These are phyloP conservation scores for Peziza echinospora DNA, from an alignment of 495 filamentous ascomycete genomes.

Conservation along the genomic window DNA sequence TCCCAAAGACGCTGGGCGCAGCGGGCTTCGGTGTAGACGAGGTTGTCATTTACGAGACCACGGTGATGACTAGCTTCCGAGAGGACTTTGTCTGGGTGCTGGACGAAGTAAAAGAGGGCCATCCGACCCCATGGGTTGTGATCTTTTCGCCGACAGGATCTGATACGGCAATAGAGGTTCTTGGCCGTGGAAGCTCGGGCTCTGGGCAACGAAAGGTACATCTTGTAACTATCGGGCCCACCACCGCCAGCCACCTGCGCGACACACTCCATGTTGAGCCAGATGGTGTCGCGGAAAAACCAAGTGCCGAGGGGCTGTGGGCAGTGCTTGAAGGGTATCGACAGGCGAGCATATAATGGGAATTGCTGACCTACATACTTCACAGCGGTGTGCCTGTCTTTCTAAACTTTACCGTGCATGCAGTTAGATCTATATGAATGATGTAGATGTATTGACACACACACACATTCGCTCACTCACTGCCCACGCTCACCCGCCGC, in stretches of 20 bases:
- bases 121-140: conserved; percentile 48
- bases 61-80: conserved; percentile 52
- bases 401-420: too few relatives aligned
- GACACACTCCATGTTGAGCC: conserved; percentile 46
- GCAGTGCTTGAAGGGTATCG: conserved; percentile 40
- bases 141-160: conserved; percentile 65
- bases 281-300: conserved; percentile 62
- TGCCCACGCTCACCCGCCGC: too few relatives aligned
- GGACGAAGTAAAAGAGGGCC: conserved; percentile 20
- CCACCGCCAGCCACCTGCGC: conserved; percentile 55
- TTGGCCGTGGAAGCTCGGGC: conserved; percentile 9
- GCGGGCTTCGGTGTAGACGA: conserved; percentile 36
- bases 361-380: too few relatives aligned
- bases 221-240: conserved; percentile 82
- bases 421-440: too few relatives aligned
- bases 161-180: conserved; percentile 8
- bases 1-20: conserved; percentile 52
- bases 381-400: too few relatives aligned
- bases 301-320: conserved; percentile 66
- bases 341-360: too few relatives aligned
- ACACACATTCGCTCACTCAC: too few relatives aligned
- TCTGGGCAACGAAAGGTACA: conserved; percentile 24
- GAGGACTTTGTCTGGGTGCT: conserved; percentile 34
- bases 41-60: conserved; percentile 65
- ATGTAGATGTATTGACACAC: too few relatives aligned